Evolutionary conservation across 371 early-diverging fungal genomes (phyloP), one percentile per base, ranked within the genome.

Genomic region (Mortierella sp.): DNA sequence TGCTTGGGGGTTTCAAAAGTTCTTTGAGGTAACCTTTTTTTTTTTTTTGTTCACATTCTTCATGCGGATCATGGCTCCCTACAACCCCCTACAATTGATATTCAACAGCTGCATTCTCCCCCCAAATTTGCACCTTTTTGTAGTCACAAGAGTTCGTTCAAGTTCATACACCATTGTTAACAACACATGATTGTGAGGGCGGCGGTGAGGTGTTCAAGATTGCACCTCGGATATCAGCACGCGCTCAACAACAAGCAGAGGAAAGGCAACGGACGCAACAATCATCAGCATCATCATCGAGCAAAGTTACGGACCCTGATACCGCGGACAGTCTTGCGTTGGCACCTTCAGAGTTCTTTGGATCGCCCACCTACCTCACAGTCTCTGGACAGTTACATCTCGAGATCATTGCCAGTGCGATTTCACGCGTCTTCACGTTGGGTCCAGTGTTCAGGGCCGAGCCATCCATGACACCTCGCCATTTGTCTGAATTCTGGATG

Each of bases 401-500:
- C 21, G 98, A 97, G 80, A 87, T 92, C 18, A 71, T 91, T 47
- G 90, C 93, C 0, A 82, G 84, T 0, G 90, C 93, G 0, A 73
- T 95, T 55, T 87, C 91, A 1, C 82, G 95, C 5, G 96, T 96
- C 0, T 97, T 94, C 78, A 93, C 94, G 0, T 83, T 97, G 74
- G 88, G 91, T 1, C 97, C 95, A 9, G 85, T 90, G 0, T 97
- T 97, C 67, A 83, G 98, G 24, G 98, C 98, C 2, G 98, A 97
- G 67, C 86, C 88, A 27, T 91, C 93, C 3, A 72, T 89, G 64
- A 90, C 96, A 0, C 90, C 91, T 1, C 87, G 96, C 7, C 98
- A 97, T 67, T 67, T 97, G 21, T 91, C 96, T 1, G 98, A 97
- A 71, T 97, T 97, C 63, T 95, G 94, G 93, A 97, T 97, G 98